Evolutionary conservation across 306 rosid genomes (phyloP), one percentile per base, ranked within the genome.

Genomic region (Glycine tomentella): DNA sequence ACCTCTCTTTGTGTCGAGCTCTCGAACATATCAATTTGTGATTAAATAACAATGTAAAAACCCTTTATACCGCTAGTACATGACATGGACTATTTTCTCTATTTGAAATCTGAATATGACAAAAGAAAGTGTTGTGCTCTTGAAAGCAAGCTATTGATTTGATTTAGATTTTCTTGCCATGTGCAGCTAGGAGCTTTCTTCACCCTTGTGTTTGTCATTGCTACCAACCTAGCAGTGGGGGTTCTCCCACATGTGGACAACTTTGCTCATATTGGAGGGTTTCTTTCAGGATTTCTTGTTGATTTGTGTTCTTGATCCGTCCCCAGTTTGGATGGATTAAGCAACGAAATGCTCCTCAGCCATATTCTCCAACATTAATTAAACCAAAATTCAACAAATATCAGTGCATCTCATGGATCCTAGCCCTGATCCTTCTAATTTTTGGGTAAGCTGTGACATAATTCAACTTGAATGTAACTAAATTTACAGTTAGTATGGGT

Each of bases 231-330:
- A 82, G 95, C 88, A 5, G 92, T 92, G 72, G 95, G 95, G 65
- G 83, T 91, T 69, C 95, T 91, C 44, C 97, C 97, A 62, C 95
- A 89, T 5, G 89, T 92, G 80, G 97, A 92, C 83, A 91, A 93
- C 74, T 93, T 93, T 75, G 97, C 97, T 45, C 97, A 93, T 72
- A 89, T 93, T 55, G 97, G 97, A 77, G 97, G 97, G 72, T 93
- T 93, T 55, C 52, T 92, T 77, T 83, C 97, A n/a, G 94, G 97
- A n/a, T 89, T 91, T 81, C 91, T 93, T 81, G 86, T 93, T 31
- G 94, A 66, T 91, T 93, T 75, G 94, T 93, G 87, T 91, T 93
- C 80, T 84, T 91, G 72, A 88, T 91, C 56, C 97, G 94, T 58
- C 97, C 97, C 34, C 97, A 91, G 69, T 89, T 89, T n/a, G 92